Conservation (phyloP, 2,329 filamentous ascomycete genomes). For the Ilyonectria robusta region DNA sequence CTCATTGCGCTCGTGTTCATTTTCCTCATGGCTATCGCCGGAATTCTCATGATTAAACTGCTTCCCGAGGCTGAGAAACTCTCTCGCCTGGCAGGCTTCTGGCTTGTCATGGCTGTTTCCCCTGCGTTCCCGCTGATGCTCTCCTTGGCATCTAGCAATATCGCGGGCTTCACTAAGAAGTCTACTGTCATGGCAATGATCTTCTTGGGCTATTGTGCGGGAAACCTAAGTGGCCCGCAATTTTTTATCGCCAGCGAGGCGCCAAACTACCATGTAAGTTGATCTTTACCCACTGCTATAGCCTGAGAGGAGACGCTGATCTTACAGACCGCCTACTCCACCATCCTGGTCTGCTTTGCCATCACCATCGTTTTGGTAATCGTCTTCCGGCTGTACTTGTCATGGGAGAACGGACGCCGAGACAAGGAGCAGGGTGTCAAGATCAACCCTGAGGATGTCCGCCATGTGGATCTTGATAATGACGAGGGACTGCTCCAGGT, state of each 20-base stretch:
- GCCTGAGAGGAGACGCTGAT: constrained; percentile 3
- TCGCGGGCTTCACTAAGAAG: constrained; percentile 75
- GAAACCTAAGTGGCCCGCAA: constrained; percentile 72
- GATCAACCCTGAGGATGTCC: constrained; percentile 29
- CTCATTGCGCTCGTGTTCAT: constrained; percentile 25
- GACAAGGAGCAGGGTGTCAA: constrained; percentile 31
- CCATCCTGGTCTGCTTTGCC: constrained; percentile 30
- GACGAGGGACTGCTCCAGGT: constrained; percentile 28
- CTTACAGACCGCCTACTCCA: constrained; percentile 28
- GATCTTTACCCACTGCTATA: neutral
- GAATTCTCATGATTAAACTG: constrained; percentile 39
- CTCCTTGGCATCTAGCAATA: constrained; percentile 69
- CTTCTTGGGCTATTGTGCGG: constrained; percentile 71
- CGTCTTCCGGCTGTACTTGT: constrained; percentile 19
- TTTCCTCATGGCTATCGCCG: constrained; percentile 34
- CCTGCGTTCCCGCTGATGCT: constrained; percentile 58
- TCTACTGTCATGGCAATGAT: constrained; percentile 68
- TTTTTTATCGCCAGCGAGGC: constrained; percentile 29
- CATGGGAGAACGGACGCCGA: constrained; percentile 47
- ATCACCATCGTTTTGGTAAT: constrained; percentile 29
- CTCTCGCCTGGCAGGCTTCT: constrained; percentile 38
- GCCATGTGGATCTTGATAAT: constrained; percentile 25
- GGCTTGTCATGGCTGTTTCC: constrained; percentile 70
- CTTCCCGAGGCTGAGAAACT: constrained; percentile 32
- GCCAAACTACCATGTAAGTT: constrained; percentile 24